Conservation (phyloP, 495 filamentous ascomycete genomes). For the Penicillium psychrofluorescens region DNA sequence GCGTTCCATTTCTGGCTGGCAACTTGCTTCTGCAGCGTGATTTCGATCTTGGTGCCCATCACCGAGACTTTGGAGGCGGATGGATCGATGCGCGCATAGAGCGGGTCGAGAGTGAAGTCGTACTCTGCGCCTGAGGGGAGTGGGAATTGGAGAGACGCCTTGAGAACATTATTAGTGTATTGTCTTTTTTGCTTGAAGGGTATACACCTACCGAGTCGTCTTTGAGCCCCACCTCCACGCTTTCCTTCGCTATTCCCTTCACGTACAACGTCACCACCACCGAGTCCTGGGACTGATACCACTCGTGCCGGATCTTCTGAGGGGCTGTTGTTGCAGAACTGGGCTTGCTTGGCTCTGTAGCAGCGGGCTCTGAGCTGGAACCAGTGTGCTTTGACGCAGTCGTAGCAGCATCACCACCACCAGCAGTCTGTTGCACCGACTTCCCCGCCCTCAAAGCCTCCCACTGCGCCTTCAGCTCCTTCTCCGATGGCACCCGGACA, state of each 20-base stretch:
- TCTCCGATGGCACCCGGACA: constrained; percentile 37
- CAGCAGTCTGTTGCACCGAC: constrained; percentile 10
- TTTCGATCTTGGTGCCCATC: constrained; percentile 77
- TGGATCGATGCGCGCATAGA: constrained; percentile 60
- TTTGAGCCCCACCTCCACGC: constrained; percentile 50
- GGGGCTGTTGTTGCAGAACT: not conserved
- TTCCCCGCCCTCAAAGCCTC: constrained; percentile 7
- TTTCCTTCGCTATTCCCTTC: constrained; percentile 63
- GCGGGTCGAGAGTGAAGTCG: constrained; percentile 62
- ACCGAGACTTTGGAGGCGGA: constrained; percentile 52
- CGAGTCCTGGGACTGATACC: constrained; percentile 63
- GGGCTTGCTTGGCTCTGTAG: no score
- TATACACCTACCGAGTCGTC: constrained; percentile 36
- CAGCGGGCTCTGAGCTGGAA: no score
- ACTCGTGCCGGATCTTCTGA: constrained; percentile 66
- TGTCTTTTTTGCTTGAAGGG: not conserved
- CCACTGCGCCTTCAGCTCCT: constrained; percentile 26
- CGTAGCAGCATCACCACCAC: constrained; percentile 1
- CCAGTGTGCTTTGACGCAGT: not conserved
- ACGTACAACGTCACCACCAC: constrained; percentile 65
- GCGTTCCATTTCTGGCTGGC: constrained; percentile 68
- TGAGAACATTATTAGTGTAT: constrained; percentile 12
- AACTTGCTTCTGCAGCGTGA: constrained; percentile 61
- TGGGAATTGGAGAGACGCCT: constrained; percentile 63
- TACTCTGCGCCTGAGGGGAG: constrained; percentile 51